Evolutionary conservation across 23 red algal species (phyloP).

Genomic region (Agarophyton chilense): DNA sequence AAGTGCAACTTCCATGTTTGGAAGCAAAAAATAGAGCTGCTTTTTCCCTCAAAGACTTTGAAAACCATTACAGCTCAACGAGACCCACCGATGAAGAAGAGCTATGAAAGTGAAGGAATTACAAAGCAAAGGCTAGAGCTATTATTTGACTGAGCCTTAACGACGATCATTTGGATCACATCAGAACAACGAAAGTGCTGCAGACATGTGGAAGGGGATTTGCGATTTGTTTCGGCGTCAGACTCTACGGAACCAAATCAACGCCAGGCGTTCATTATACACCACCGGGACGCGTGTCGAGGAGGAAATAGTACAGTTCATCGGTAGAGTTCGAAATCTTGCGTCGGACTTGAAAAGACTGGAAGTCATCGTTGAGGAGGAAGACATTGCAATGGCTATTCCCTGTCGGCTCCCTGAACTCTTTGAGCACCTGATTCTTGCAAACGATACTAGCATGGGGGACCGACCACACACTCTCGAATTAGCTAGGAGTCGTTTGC

Average conservation of each 20-base stretch:
- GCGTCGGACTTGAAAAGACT: constrained; percentile 7
- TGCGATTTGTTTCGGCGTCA: constrained; percentile 13
- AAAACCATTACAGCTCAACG: not conserved
- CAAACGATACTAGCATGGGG: not conserved
- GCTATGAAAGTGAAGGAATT: not conserved
- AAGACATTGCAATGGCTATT: constrained; percentile 3
- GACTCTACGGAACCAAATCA: not conserved
- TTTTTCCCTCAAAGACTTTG: not conserved
- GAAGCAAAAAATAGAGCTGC: not conserved
- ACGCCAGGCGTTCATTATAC: constrained; percentile 8
- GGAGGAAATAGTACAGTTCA: constrained; percentile 13
- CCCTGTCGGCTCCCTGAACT: not conserved
- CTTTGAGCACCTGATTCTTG: constrained; percentile 29
- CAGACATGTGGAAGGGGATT: not conserved
- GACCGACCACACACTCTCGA: not conserved
- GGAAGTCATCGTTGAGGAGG: not conserved
- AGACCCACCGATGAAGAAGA: not conserved
- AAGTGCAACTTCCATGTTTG: not conserved
- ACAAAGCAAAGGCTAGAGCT: constrained; percentile 3
- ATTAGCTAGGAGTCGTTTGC: constrained; percentile 2
- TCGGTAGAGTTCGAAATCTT: not conserved
- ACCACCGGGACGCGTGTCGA: not conserved
- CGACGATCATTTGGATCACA: constrained; percentile 3
- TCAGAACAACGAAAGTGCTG: not conserved
- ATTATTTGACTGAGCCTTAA: constrained; percentile 25